Evolutionary conservation across 306 rosid genomes (phyloP), one percentile per base, ranked within the genome.

Genomic region (Begonia loranthoides): DNA sequence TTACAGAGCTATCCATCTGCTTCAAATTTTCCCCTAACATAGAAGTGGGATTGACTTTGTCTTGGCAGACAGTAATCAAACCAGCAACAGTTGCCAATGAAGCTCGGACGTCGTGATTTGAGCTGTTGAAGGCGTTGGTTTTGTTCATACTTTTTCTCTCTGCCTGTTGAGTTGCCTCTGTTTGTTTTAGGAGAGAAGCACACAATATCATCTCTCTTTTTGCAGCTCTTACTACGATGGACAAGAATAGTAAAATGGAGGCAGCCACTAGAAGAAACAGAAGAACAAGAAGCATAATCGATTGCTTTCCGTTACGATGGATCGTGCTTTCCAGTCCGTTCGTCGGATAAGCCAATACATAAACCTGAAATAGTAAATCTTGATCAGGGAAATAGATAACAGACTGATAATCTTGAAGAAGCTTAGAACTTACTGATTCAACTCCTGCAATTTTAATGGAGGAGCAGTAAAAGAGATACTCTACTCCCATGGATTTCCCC

Each of bases 101-200:
- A 56, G 79, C 69, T 0, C 93, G 84, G 70, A 89, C 61, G 63
- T 84, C 97, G 55, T 84, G 93, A 73, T 82, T 84, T 9, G 87
- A 87, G 34, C 45, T 66, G 1, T 82, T 73, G 54, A 81, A 77
- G 22, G 95, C 95, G 1, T 44, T 55, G n/a, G 77, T 89, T 66
- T 82, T 84, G 21, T 85, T 81, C 76, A 67, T 75, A 51, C 78
- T 79, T 61, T 77, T 84, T 39, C 78, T 63, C 77, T 84, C 93
- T 2, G 96, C 95, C 58, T 79, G 87, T 54, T 76, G 71, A 0
- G 87, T 88, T 21, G 84, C 80, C 64, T 80, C 86, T 76, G 59
- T 70, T 49, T 88, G 88, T 61, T 77, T 76, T 45, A 82, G 75
- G 40, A 81, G 81, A 13, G 76, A 62, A 1, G 80, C 69, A 43